Evolutionary conservation across 228 moss, liverwort and hornwort genomes (phyloP).

Genomic region (Sphagnum magellanicum): DNA sequence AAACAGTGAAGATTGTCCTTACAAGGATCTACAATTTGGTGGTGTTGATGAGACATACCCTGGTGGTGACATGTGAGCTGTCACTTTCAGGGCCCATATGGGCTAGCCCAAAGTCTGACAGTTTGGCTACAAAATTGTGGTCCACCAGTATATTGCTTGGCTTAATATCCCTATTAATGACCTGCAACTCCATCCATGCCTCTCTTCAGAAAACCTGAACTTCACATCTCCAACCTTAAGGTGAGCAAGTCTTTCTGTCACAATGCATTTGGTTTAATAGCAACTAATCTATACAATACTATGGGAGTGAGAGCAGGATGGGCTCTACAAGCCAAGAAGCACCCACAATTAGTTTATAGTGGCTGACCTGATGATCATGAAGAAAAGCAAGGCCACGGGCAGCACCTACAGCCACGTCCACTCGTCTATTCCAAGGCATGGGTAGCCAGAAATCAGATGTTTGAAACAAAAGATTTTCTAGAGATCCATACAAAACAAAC

Average conservation of each 20-base stretch:
- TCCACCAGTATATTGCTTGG: conserved; percentile 4
- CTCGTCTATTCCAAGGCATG: background rate
- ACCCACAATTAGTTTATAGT: too few relatives aligned
- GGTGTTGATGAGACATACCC: background rate
- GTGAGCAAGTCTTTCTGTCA: too few relatives aligned
- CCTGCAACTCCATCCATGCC: background rate
- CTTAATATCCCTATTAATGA: conserved; percentile 6
- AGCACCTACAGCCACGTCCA: background rate
- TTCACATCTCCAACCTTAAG: too few relatives aligned
- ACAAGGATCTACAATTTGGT: too few relatives aligned
- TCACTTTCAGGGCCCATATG: background rate
- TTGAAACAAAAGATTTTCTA: conserved; percentile 4
- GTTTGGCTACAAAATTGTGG: conserved; percentile 1
- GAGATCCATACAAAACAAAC: conserved; percentile 6
- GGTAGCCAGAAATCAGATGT: background rate
- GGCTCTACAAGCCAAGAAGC: too few relatives aligned
- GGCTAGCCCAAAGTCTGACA: conserved; percentile 7
- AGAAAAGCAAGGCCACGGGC: conserved; percentile 6
- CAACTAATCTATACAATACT: too few relatives aligned
- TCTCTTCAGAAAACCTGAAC: too few relatives aligned
- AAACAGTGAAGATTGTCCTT: too few relatives aligned
- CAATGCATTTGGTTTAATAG: too few relatives aligned
- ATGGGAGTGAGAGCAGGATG: too few relatives aligned
- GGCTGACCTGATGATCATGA: conserved; percentile 1
- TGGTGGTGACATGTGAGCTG: background rate